Evolutionary conservation across 139 green algal species (phyloP).

Genomic region (Asterochloris erici): DNA sequence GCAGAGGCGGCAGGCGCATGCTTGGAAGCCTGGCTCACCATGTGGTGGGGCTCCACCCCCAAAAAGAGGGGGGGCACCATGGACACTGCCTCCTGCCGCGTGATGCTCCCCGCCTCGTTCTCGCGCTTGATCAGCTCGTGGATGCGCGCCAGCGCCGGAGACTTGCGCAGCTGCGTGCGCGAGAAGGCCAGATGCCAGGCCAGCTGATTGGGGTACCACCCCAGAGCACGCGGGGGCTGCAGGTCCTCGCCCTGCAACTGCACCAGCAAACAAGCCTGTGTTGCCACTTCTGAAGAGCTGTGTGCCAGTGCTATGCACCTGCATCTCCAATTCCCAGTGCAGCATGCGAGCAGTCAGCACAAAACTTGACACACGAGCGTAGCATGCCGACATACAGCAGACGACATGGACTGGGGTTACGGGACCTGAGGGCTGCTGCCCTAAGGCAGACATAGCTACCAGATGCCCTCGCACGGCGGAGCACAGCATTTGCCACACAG

Average conservation of each 20-base stretch:
- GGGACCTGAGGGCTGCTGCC: too few species aligned
- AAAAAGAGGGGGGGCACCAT: constrained; percentile 98
- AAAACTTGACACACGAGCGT: not conserved
- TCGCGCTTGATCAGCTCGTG: constrained; percentile 73
- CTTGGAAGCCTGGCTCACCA: constrained; percentile 22
- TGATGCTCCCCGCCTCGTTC: constrained; percentile 89
- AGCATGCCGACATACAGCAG: not conserved
- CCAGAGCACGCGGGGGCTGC: constrained; percentile 64
- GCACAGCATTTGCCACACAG: too few species aligned
- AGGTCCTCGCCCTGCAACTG: constrained; percentile 55
- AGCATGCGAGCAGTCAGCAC: not conserved
- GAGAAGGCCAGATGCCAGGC: constrained; percentile 92
- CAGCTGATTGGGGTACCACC: constrained; percentile 93
- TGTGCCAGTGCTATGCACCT: not conserved
- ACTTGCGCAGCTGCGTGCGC: constrained; percentile 82
- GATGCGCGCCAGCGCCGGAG: constrained; percentile 59
- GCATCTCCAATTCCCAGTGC: not conserved
- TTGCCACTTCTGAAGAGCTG: not conserved
- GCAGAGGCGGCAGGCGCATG: not conserved
- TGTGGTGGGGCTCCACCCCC: constrained; percentile 90
- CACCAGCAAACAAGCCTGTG: not conserved
- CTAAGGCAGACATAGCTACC: too few species aligned
- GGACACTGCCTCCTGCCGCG: constrained; percentile 95
- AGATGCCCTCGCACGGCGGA: too few species aligned
- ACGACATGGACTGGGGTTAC: too few species aligned